These are phyloP conservation scores for Phytophthora pisi DNA, from an alignment of 352 stramenopile species.

Conservation along the genomic window DNA sequence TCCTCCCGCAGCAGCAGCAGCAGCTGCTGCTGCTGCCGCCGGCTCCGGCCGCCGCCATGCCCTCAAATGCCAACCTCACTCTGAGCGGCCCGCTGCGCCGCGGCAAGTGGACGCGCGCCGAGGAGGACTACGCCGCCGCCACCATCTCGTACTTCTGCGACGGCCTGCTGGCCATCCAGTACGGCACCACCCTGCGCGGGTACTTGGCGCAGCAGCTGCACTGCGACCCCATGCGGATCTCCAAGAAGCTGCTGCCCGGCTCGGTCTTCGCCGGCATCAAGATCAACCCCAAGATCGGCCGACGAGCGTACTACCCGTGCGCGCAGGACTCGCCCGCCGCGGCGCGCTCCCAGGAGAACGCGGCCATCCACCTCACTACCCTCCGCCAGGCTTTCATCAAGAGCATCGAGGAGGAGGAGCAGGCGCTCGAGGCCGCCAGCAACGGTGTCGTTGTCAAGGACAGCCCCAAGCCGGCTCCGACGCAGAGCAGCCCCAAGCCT, in stretches of 20 bases:
- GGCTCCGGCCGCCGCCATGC: background rate
- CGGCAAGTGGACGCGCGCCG: constrained; percentile 74
- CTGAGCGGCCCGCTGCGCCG: constrained; percentile 53
- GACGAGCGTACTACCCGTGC: constrained; percentile 71
- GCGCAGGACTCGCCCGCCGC: constrained; percentile 51
- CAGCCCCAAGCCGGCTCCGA: constrained; percentile 12
- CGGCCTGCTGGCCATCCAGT: constrained; percentile 68
- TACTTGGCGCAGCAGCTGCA: constrained; percentile 75
- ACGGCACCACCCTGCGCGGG: constrained; percentile 73
- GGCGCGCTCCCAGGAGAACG: constrained; percentile 44
- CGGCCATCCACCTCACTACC: constrained; percentile 42
- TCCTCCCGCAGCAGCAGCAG: constrained; percentile 10
- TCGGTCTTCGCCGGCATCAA: constrained; percentile 66
- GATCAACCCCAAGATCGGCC: constrained; percentile 78
- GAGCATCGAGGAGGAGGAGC: constrained; percentile 68
- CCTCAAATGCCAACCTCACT: constrained; percentile 24
- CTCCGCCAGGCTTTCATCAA: constrained; percentile 58
- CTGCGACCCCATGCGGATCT: constrained; percentile 82
- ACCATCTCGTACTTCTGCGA: constrained; percentile 77
- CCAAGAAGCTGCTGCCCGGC: constrained; percentile 76
- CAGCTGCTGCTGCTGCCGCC: background rate
- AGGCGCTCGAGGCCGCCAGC: constrained; percentile 29
- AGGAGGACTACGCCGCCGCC: constrained; percentile 68
- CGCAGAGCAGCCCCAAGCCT: constrained; percentile 20
- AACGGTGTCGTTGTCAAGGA: constrained; percentile 10